Percentiles rank a stretch among this genome's conserved stretches.
These are phyloP conservation scores for Spathaspora arborariae DNA, from an alignment of 805 yeast genomes.

Conservation along the genomic window DNA sequence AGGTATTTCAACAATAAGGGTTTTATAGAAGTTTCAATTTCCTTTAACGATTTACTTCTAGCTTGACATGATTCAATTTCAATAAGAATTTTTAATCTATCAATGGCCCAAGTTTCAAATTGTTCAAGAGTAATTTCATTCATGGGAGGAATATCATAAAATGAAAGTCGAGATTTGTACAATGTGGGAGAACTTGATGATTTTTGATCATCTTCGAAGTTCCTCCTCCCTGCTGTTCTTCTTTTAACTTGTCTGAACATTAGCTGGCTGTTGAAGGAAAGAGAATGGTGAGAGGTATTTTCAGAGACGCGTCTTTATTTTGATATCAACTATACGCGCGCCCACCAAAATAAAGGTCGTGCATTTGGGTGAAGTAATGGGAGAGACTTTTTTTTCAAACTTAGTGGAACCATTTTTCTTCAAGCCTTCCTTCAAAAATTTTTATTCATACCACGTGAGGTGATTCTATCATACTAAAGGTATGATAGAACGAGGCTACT, in stretches of 20 bases:
- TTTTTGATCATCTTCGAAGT: constrained; percentile 43
- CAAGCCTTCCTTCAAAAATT: no score
- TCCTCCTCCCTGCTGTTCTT: constrained; percentile 69
- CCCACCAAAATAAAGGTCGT: no score
- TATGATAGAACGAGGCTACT: no score
- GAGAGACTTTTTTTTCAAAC: no score
- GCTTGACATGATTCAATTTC: constrained; percentile 77
- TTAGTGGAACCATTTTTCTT: no score
- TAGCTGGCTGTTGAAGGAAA: neutral
- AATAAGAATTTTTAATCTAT: constrained; percentile 74
- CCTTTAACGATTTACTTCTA: constrained; percentile 60
- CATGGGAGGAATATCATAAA: constrained; percentile 74
- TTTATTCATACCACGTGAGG: no score
- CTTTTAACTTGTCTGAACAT: constrained; percentile 77
- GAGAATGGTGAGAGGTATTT: neutral
- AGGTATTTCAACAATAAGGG: constrained; percentile 62
- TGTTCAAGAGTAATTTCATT: constrained; percentile 88
- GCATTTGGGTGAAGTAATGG: neutral
- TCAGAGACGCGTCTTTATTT: neutral
- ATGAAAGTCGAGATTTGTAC: constrained; percentile 61
- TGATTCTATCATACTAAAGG: no score
- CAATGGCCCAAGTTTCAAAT: constrained; percentile 95
- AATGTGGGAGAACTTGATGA: constrained; percentile 22
- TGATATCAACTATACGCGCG: neutral
- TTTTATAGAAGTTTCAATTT: constrained; percentile 59